These are phyloP conservation scores for Chalara sp. DNA, from an alignment of 2,329 filamentous ascomycete genomes.

Conservation along the genomic window DNA sequence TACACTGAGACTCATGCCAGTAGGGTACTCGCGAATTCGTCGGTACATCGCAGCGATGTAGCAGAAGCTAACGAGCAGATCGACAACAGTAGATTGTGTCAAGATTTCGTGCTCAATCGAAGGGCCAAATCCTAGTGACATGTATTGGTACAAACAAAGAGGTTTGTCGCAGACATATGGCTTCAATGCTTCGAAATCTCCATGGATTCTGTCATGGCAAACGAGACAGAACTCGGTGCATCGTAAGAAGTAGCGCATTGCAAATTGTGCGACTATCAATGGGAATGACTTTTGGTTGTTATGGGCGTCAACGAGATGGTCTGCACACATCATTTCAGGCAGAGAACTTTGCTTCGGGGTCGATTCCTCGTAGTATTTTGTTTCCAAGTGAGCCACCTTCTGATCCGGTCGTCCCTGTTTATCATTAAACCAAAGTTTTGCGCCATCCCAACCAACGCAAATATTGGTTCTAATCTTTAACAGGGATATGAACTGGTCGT, in stretches of 20 bases:
- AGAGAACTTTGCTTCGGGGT: constrained; percentile 5
- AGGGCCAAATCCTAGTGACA: constrained; percentile 77
- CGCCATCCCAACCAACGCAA: constrained; percentile 59
- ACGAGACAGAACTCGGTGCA: constrained; percentile 85
- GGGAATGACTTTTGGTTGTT: constrained; percentile 40
- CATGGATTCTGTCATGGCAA: constrained; percentile 64
- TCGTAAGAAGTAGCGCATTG: constrained; percentile 67
- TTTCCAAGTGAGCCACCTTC: constrained; percentile 8
- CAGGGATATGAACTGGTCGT: constrained; percentile 55
- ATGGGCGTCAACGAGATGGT: constrained; percentile 24
- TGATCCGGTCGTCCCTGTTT: constrained; percentile 19
- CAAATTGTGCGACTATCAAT: constrained; percentile 64
- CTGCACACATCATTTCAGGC: constrained; percentile 20
- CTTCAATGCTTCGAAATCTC: constrained; percentile 63
- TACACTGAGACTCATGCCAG: constrained; percentile 25
- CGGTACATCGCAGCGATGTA: constrained; percentile 39
- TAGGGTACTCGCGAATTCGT: constrained; percentile 25
- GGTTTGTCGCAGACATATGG: constrained; percentile 71
- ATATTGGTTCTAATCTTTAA: constrained; percentile 49
- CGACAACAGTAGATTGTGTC: constrained; percentile 73
- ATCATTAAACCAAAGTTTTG: constrained; percentile 34
- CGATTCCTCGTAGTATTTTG: constrained; percentile 7
- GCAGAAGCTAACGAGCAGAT: constrained; percentile 78
- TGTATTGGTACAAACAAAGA: constrained; percentile 83
- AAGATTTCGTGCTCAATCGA: constrained; percentile 80